Evolutionary conservation across 352 stramenopile genomes (phyloP).

Genomic region (Pythium utonaiense): DNA sequence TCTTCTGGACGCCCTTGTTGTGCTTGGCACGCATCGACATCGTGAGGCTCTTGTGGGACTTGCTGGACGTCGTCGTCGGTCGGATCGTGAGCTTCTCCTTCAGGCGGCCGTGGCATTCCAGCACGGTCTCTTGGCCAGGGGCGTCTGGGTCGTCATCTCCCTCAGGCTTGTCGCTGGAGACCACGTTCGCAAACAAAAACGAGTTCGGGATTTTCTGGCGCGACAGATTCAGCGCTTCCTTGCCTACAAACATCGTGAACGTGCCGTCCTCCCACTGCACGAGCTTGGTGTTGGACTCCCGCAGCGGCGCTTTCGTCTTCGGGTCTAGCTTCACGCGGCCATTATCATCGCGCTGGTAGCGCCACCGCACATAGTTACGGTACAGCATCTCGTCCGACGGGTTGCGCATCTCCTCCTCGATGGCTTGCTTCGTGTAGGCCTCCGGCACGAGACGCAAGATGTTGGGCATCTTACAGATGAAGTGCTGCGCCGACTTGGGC

Average conservation of each 20-base stretch:
- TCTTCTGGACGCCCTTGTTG: conserved; percentile 85
- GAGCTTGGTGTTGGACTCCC: conserved; percentile 78
- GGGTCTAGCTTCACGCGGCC: conserved; percentile 67
- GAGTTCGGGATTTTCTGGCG: conserved; percentile 84
- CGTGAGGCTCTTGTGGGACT: conserved; percentile 84
- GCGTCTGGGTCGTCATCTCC: conserved; percentile 55
- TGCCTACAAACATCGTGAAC: conserved; percentile 84
- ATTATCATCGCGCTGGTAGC: conserved; percentile 53
- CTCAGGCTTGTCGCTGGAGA: conserved; percentile 59
- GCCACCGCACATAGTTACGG: conserved; percentile 85
- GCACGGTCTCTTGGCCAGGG: conserved; percentile 67
- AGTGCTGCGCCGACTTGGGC: conserved; percentile 52
- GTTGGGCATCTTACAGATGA: conserved; percentile 84
- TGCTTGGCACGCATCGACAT: conserved; percentile 89
- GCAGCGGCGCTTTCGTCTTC: conserved; percentile 48
- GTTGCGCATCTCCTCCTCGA: conserved; percentile 78
- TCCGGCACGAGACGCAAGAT: conserved; percentile 79
- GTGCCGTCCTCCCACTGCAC: conserved; percentile 86
- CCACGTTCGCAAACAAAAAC: conserved; percentile 80
- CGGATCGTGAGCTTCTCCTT: conserved; percentile 85
- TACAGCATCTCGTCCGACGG: conserved; percentile 83
- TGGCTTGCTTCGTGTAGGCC: conserved; percentile 70
- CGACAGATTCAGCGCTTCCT: conserved; percentile 77
- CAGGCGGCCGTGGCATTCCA: conserved; percentile 82
- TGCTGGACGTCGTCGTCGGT: conserved; percentile 79